These are phyloP conservation scores for Kurtzmaniella cleridarum DNA, from an alignment of 805 yeast species.

Conservation along the genomic window DNA sequence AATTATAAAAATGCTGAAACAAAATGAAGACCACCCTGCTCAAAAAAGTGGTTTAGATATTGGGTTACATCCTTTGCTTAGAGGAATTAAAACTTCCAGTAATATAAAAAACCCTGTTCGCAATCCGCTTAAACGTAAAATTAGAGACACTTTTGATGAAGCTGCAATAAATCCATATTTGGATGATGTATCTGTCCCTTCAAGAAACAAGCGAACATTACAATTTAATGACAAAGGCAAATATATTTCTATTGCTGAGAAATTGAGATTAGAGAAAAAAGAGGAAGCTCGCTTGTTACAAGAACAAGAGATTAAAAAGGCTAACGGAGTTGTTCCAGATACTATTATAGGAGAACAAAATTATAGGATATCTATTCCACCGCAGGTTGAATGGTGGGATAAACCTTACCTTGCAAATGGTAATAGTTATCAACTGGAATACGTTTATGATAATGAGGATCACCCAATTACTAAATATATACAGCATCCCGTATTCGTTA, in stretches of 20 bases:
- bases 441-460: constrained; percentile 31
- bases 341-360: constrained; percentile 49
- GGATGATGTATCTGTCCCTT: constrained; percentile 14
- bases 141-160: constrained; percentile 26
- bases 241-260: constrained; percentile 49
- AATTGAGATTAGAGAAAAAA: constrained; percentile 37
- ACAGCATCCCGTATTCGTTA: constrained; percentile 73
- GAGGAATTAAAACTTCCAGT: too few species aligned
- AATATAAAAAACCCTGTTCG: too few species aligned
- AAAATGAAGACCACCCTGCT: too few species aligned
- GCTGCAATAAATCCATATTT: constrained; percentile 34
- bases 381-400: constrained; percentile 90
- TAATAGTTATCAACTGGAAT: constrained; percentile 24
- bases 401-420: constrained; percentile 40
- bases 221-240: constrained; percentile 61
- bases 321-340: constrained; percentile 48
- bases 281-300: constrained; percentile 4
- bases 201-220: constrained; percentile 30
- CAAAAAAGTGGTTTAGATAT: too few species aligned
- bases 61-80: too few species aligned
- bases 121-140: constrained; percentile 26
- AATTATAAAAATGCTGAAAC: too few species aligned
- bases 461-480: constrained; percentile 63
- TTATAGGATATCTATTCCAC: constrained; percentile 48
- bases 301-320: constrained; percentile 22